Evolutionary conservation across 2,329 filamentous ascomycete species (phyloP).

Genomic region (Eurotiales sp.): DNA sequence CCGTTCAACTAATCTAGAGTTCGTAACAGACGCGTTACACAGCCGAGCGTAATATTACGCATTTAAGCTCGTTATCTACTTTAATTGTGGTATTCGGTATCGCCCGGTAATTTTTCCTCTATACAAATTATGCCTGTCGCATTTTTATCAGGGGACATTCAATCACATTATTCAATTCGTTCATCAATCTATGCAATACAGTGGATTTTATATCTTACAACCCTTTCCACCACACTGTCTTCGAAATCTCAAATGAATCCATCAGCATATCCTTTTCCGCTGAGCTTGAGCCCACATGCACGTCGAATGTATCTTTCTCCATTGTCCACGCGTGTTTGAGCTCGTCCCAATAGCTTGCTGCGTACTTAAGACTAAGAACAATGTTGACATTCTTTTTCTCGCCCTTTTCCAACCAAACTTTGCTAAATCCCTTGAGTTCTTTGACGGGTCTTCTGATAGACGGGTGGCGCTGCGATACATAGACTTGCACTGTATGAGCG

Average conservation of each 20-base stretch:
- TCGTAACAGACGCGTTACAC: too few species aligned
- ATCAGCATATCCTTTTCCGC: not conserved
- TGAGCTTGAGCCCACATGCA: not conserved
- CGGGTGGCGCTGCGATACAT: conserved; percentile 38
- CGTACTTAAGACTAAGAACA: not conserved
- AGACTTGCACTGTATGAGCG: conserved; percentile 54
- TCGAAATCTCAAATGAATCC: not conserved
- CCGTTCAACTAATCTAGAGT: too few species aligned
- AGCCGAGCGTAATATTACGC: too few species aligned
- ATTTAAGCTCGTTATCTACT: too few species aligned
- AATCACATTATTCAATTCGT: too few species aligned
- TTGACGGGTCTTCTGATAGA: conserved; percentile 35
- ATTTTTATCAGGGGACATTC: too few species aligned
- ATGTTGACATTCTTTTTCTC: not conserved
- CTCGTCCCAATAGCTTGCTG: not conserved
- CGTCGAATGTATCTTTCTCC: not conserved
- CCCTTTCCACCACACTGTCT: not conserved
- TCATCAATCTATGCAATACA: too few species aligned
- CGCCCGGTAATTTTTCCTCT: too few species aligned
- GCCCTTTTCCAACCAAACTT: conserved; percentile 17
- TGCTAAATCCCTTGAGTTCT: conserved; percentile 46
- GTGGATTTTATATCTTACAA: too few species aligned
- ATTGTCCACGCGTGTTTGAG: not conserved
- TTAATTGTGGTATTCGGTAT: too few species aligned
- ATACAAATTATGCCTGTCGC: too few species aligned